Evolutionary conservation across 208 protist species (phyloP).

Genomic region (Wallacemonas sp.): DNA sequence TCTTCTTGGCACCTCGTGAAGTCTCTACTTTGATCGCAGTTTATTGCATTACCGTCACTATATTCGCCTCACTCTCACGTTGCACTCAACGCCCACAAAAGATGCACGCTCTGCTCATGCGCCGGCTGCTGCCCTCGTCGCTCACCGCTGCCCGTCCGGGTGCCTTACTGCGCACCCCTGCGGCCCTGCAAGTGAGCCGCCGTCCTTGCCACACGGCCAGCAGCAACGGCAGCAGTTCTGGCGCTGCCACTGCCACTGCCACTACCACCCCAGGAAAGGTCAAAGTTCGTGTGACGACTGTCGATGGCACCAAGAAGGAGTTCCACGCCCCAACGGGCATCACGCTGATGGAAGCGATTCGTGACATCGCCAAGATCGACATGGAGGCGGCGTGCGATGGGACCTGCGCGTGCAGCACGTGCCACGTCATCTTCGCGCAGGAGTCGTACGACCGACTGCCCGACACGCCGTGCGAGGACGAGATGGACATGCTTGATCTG

Average conservation of each 20-base stretch:
- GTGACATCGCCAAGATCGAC: constrained; percentile 91
- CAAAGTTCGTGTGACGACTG: constrained; percentile 32
- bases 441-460: constrained; percentile 82
- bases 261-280: constrained; percentile 38
- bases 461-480: constrained; percentile 88
- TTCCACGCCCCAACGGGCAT: constrained; percentile 61
- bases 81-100: too few species aligned
- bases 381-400: constrained; percentile 96
- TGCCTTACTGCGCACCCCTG: too few species aligned
- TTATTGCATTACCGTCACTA: too few species aligned
- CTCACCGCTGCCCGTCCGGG: too few species aligned
- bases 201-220: neutral
- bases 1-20: too few species aligned
- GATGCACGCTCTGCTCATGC: too few species aligned
- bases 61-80: too few species aligned
- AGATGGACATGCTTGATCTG: constrained; percentile 92
- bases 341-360: constrained; percentile 91
- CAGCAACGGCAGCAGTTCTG: neutral
- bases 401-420: constrained; percentile 96
- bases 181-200: too few species aligned
- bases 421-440: constrained; percentile 92
- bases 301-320: constrained; percentile 23
- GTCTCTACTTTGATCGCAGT: too few species aligned
- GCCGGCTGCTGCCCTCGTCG: too few species aligned
- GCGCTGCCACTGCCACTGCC: neutral